Evolutionary conservation across 2,329 filamentous ascomycete species (phyloP).

Genomic region (Alternaria infectoria): DNA sequence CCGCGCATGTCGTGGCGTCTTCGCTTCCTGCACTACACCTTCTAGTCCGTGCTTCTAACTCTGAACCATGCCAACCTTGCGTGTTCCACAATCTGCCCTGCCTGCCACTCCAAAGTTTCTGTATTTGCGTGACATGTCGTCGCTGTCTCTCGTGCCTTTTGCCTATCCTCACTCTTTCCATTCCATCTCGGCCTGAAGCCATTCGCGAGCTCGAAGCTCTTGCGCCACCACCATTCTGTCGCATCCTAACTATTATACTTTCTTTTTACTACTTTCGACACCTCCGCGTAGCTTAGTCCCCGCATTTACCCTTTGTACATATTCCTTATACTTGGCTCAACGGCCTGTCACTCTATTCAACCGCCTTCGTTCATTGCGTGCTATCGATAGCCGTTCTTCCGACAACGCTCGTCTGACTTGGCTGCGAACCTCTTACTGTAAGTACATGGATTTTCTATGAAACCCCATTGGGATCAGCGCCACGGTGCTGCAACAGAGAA

Average conservation of each 20-base stretch:
- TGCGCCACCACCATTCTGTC: slow-evolving; percentile 17
- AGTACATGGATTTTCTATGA: slow-evolving; percentile 41
- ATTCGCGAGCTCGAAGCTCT: slow-evolving; percentile 40
- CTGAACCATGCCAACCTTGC: slow-evolving; percentile 25
- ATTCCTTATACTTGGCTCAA: slow-evolving; percentile 16
- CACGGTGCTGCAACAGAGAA: slow-evolving; percentile 38
- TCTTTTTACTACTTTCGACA: slow-evolving; percentile 22
- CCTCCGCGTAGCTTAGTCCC: slow-evolving; percentile 20
- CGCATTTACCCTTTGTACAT: slow-evolving; percentile 16
- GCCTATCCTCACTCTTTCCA: slow-evolving; percentile 23
- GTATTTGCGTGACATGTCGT: slow-evolving; percentile 29
- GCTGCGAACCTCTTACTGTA: slow-evolving; percentile 49
- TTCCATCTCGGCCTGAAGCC: slow-evolving; percentile 18
- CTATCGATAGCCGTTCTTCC: slow-evolving; percentile 17
- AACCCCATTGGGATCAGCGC: slow-evolving; percentile 40
- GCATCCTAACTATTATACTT: slow-evolving; percentile 20
- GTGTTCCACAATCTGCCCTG: slow-evolving; percentile 34
- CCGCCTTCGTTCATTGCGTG: not conserved
- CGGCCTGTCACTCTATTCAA: slow-evolving; percentile 12
- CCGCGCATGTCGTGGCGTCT: slow-evolving; percentile 29
- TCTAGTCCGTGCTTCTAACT: slow-evolving; percentile 28
- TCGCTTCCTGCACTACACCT: slow-evolving; percentile 30
- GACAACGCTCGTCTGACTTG: slow-evolving; percentile 33
- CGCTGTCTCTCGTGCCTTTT: slow-evolving; percentile 22
- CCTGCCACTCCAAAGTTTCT: slow-evolving; percentile 30